These are phyloP conservation scores for Paraconiothyrium sp. DNA, from an alignment of 2,329 filamentous ascomycete genomes.

Conservation along the genomic window DNA sequence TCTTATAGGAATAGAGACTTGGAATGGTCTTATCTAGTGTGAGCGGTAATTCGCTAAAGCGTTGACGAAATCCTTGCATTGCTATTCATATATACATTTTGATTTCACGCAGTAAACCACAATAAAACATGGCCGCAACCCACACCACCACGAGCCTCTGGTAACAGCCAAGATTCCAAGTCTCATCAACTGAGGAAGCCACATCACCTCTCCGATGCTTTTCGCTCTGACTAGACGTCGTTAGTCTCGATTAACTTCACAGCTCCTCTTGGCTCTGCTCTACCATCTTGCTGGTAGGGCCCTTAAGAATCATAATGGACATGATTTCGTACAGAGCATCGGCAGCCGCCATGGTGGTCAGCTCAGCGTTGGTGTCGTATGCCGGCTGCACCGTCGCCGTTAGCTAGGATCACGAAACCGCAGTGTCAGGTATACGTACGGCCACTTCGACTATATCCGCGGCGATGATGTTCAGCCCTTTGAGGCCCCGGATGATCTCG, in stretches of 20 bases:
- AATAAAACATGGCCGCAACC: neutral
- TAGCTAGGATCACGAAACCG: neutral
- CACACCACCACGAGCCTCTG: neutral
- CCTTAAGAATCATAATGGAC: constrained; percentile 83
- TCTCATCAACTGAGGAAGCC: neutral
- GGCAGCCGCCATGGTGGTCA: constrained; percentile 78
- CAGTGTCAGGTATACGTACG: neutral
- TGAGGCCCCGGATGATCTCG: constrained; percentile 74
- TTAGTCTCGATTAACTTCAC: neutral
- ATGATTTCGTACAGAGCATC: constrained; percentile 80
- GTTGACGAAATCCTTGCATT: no score
- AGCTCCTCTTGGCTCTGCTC: constrained; percentile 5
- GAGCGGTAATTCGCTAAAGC: no score
- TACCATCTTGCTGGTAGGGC: constrained; percentile 64
- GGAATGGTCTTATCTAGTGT: no score
- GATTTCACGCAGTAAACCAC: neutral
- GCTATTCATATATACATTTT: neutral
- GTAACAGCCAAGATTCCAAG: neutral
- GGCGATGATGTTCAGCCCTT: constrained; percentile 74
- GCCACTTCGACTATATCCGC: constrained; percentile 80
- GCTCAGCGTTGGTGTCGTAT: constrained; percentile 76
- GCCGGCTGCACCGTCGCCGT: constrained; percentile 57
- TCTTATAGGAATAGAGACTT: no score
- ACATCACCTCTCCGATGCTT: neutral
- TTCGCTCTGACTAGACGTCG: neutral